Percentiles rank a stretch among this genome's conserved stretches.
Conservation (phyloP, 1,139 yeast genomes). For the Citeromyces hawaiiensis region DNA sequence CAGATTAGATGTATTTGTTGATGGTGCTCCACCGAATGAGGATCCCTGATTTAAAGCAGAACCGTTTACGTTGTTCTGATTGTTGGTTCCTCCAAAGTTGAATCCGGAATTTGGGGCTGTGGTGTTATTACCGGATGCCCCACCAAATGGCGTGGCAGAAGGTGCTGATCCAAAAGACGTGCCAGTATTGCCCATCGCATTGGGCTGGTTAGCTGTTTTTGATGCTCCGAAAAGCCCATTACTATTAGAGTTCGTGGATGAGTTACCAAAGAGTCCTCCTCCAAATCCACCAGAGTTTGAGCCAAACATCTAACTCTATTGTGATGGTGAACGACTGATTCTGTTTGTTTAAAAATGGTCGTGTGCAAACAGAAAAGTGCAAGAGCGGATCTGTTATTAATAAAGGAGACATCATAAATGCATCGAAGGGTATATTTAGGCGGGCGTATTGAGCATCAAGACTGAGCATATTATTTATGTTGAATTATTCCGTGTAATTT, state of each 20-base stretch:
- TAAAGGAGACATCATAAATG: no score
- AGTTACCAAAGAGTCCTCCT: background rate
- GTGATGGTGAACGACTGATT: background rate
- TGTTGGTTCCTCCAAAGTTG: slow-evolving; percentile 7
- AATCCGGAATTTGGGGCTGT: background rate
- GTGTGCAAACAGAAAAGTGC: background rate
- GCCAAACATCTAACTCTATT: background rate
- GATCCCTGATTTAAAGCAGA: slow-evolving; percentile 1
- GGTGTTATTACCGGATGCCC: slow-evolving; percentile 6
- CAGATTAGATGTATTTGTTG: background rate
- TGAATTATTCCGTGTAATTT: no score
- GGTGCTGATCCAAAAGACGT: background rate
- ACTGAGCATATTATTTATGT: no score
- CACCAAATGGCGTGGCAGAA: slow-evolving; percentile 6
- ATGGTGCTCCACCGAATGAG: background rate
- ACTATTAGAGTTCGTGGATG: background rate
- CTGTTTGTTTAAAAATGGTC: background rate
- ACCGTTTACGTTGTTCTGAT: slow-evolving; percentile 7
- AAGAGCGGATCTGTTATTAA: no score
- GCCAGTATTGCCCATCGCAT: background rate
- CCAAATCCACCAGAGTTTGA: background rate
- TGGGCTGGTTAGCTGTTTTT: background rate
- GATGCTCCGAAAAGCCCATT: background rate
- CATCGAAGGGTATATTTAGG: no score
- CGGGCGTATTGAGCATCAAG: no score